A percentile compares a stretch with the other conserved stretches of the same genome.
phyloP scores from a whole-genome alignment of 805 yeast genomes.

The Saccharomycopsis capsularis region DNA sequence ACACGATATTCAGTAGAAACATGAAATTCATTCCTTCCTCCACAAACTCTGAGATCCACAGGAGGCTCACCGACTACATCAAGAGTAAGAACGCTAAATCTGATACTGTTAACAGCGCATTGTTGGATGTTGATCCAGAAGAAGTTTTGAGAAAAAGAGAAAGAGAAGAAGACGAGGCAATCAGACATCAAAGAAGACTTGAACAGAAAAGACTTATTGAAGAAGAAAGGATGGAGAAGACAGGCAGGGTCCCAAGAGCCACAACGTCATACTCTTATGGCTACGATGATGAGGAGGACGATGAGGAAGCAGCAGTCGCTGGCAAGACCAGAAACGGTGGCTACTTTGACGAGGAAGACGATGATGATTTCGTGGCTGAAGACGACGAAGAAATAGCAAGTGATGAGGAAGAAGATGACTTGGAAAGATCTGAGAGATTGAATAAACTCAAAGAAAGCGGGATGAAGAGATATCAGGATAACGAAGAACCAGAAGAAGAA shows the following conservation, averaged over 20 bases:
- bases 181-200: slow-evolving; percentile 61
- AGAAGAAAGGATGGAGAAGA: slow-evolving; percentile 17
- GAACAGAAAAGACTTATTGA: slow-evolving; percentile 33
- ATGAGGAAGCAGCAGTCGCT: slow-evolving; percentile 11
- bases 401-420: slow-evolving; percentile 24
- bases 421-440: slow-evolving; percentile 22
- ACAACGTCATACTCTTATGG: slow-evolving; percentile 1
- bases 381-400: slow-evolving; percentile 21
- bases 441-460: slow-evolving; percentile 18
- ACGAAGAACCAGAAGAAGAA: slow-evolving; percentile 10
- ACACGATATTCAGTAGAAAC: slow-evolving; percentile 54
- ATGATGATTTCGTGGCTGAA: slow-evolving; percentile 22
- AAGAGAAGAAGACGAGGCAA: slow-evolving; percentile 55
- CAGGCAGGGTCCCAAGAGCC: slow-evolving; percentile 2
- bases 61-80: slow-evolving; percentile 67
- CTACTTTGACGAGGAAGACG: slow-evolving; percentile 22
- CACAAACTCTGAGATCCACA: slow-evolving; percentile 77
- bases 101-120: slow-evolving; percentile 35
- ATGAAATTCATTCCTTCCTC: slow-evolving; percentile 85
- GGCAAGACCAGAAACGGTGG: slow-evolving; percentile 3
- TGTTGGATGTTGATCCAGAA: slow-evolving; percentile 56
- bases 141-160: slow-evolving; percentile 60
- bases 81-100: slow-evolving; percentile 32
- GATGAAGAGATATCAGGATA: slow-evolving; percentile 6
- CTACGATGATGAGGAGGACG: slow-evolving; percentile 13